Evolutionary conservation across 148 eudicot species (phyloP).

Genomic region (Spergularia marina): DNA sequence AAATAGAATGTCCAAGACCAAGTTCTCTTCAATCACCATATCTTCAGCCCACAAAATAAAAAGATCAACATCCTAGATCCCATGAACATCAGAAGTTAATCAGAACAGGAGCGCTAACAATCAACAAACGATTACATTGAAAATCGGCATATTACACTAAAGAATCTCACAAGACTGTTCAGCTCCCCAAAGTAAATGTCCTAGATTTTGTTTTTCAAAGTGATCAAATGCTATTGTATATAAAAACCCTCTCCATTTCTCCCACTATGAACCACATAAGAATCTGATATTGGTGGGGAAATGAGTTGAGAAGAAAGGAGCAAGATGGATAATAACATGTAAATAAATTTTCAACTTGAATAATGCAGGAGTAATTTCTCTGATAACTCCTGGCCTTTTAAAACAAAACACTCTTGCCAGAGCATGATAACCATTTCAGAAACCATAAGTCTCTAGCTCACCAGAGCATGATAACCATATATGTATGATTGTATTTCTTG

Average conservation of each 20-base stretch:
- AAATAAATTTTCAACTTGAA: not conserved
- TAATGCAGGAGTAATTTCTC: not conserved
- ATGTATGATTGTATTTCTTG: no score
- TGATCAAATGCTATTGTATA: not conserved
- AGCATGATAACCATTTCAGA: no score
- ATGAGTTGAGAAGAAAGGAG: not conserved
- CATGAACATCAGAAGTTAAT: slow-evolving; percentile 14
- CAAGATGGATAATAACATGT: not conserved
- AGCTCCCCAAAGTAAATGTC: not conserved
- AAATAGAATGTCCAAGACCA: slow-evolving; percentile 85
- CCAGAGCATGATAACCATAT: no score
- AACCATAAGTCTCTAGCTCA: no score
- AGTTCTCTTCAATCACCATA: slow-evolving; percentile 73
- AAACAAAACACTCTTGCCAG: no score
- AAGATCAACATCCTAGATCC: slow-evolving; percentile 72
- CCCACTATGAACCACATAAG: not conserved
- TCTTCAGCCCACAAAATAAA: slow-evolving; percentile 94
- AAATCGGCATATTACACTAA: not conserved
- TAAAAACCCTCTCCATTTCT: not conserved
- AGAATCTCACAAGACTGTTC: not conserved
- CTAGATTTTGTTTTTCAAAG: not conserved
- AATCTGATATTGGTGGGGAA: not conserved
- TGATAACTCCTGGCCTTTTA: not conserved
- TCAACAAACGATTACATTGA: not conserved
- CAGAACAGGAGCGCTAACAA: not conserved